phyloP scores from a whole-genome alignment of 2,329 filamentous ascomycete species.

The Aaosphaeria arxii region DNA sequence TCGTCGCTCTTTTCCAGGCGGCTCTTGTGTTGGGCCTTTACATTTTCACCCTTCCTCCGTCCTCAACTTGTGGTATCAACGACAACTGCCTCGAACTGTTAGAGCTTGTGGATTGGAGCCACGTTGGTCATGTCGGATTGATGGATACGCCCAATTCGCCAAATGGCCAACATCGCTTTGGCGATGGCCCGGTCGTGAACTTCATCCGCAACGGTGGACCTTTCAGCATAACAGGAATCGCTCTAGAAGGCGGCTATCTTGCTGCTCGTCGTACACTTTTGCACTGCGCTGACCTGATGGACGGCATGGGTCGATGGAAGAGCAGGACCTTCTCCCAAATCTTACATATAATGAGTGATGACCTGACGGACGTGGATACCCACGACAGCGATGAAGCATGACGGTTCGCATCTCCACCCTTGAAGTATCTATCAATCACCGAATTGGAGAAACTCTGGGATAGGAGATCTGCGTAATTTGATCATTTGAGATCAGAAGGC shows the following conservation, averaged over 20 bases:
- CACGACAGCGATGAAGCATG: constrained; percentile 21
- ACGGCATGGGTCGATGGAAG: constrained; percentile 53
- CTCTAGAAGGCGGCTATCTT: constrained; percentile 50
- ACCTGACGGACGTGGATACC: constrained; percentile 37
- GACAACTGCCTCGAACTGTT: constrained; percentile 44
- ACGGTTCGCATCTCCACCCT: constrained; percentile 25
- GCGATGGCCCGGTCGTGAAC: constrained; percentile 32
- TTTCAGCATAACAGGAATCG: constrained; percentile 47
- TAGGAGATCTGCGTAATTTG: constrained; percentile 13
- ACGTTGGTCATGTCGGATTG: constrained; percentile 46
- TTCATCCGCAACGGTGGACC: constrained; percentile 51
- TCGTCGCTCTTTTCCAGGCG: constrained; percentile 50
- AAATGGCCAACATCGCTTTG: constrained; percentile 10
- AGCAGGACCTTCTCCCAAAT: constrained; percentile 51
- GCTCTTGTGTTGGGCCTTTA: constrained; percentile 52
- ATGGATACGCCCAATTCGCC: constrained; percentile 28
- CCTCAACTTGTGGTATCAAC: constrained; percentile 29
- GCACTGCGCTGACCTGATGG: constrained; percentile 52
- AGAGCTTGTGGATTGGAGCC: constrained; percentile 50
- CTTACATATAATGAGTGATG: constrained; percentile 55
- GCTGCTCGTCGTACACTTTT: constrained; percentile 51
- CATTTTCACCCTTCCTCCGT: constrained; percentile 46
- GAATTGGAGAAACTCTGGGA: constrained; percentile 22
- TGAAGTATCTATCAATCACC: constrained; percentile 14
- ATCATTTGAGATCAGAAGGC: background rate